Conservation (phyloP, 2,329 filamentous ascomycete species). For the Paecilomyces sp. region DNA sequence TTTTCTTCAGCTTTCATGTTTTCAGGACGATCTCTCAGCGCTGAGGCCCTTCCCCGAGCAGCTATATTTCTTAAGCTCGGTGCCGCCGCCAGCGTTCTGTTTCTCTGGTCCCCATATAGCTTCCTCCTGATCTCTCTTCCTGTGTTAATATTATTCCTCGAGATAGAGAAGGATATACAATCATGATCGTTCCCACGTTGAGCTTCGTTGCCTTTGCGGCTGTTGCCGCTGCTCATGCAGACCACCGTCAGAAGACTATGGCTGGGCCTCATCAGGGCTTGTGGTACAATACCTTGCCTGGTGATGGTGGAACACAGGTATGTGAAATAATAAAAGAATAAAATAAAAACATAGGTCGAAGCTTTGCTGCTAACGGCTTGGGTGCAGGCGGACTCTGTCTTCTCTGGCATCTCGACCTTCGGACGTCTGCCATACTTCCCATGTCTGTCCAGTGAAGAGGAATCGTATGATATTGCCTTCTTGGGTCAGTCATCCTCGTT, state of each 20-base stretch:
- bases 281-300: conserved; percentile 78
- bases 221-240: conserved; percentile 52
- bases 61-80: background rate
- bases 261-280: conserved; percentile 64
- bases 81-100: background rate
- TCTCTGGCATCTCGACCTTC: conserved; percentile 82
- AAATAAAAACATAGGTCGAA: background rate
- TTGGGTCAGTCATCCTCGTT: conserved; percentile 48
- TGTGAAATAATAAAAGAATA: conserved; percentile 8
- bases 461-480: conserved; percentile 79
- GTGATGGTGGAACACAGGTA: conserved; percentile 77
- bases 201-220: conserved; percentile 37
- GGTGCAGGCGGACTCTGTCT: conserved; percentile 71
- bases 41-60: background rate
- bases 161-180: background rate
- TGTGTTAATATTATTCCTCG: background rate
- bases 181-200: conserved; percentile 13
- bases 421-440: conserved; percentile 71
- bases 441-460: conserved; percentile 62
- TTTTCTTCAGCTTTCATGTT: background rate
- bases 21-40: background rate
- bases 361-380: conserved; percentile 1
- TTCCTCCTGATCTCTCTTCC: background rate
- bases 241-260: conserved; percentile 52
- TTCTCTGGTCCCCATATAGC: background rate